Percentiles rank a stretch among this genome's conserved stretches.
Evolutionary conservation across 805 yeast species (phyloP).

Genomic region (Saccharomycopsis sp.): DNA sequence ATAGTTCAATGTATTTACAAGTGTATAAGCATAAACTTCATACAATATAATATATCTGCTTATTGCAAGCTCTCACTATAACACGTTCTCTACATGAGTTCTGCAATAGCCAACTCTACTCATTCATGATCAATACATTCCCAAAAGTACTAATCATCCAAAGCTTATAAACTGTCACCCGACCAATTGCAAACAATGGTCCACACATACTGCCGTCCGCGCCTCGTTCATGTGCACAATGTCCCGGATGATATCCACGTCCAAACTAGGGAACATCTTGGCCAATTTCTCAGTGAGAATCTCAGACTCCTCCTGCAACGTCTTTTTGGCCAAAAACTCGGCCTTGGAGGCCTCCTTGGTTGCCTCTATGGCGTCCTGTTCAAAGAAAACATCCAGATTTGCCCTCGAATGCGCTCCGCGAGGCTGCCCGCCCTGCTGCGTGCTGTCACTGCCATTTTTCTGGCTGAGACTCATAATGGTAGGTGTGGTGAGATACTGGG

Average conservation of each 20-base stretch:
- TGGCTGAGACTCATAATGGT: conserved; percentile 4
- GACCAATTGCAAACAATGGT: conserved; percentile 41
- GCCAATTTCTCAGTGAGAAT: conserved; percentile 43
- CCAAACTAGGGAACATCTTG: conserved; percentile 73
- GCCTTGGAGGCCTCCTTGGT: conserved; percentile 33
- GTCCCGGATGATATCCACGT: conserved; percentile 60
- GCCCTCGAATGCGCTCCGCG: not conserved
- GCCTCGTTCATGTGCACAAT: conserved; percentile 60
- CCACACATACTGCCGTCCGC: conserved; percentile 67
- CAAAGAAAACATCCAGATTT: not conserved
- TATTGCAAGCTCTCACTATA: no score
- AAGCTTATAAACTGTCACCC: not conserved
- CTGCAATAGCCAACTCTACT: no score
- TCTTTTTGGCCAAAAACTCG: conserved; percentile 32
- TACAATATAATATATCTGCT: no score
- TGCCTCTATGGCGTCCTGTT: conserved; percentile 22
- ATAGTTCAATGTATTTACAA: no score
- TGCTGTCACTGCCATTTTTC: not conserved
- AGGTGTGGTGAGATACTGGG: conserved; percentile 11
- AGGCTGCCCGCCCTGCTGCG: not conserved
- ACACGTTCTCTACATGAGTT: no score
- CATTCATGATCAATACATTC: no score
- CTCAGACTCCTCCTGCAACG: conserved; percentile 37
- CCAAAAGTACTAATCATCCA: no score
- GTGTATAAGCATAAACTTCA: no score